Evolutionary conservation across 2,329 filamentous ascomycete species (phyloP), one percentile per base, ranked within the genome.

Genomic region (Aspergillus latus): DNA sequence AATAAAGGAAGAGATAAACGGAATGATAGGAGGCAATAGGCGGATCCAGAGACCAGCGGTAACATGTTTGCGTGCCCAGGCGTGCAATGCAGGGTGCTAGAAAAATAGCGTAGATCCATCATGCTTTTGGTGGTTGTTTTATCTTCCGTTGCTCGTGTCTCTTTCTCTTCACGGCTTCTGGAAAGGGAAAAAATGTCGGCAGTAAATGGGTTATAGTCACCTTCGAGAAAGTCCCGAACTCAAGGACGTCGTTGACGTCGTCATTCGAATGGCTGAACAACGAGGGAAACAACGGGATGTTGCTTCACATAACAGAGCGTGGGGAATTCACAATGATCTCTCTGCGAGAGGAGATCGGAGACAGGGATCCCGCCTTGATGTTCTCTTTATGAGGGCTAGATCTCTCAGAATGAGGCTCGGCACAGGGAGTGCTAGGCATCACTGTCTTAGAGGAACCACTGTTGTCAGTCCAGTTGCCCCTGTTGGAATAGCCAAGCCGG

Each of bases 341-440:
- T 64, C 74, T 73, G 56, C 72, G 70, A 11, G 73, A 72, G 11
- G 73, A 70, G 28, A 69, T 65, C 4, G 74, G 74, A 10, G 74
- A 76, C 42, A 67, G 53, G 32, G 73, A 74, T 11, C 68, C 72
- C 13, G 72, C 63, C 53, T 70, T 69, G 58, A 69, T 63, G 32
- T 69, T 71, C 49, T 73, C 70, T 60, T 76, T 78, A 30, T 69
- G 70, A n/a, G 75, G 72, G 57, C 70, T 78, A 28, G 72, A 72
- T 50, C 71, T 70, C 46, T 70, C 70, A 10, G 74, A 70, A 48
- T 67, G 69, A 48, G 63, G 62, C 28, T 72, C 67, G 26, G 59
- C 59, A 48, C 58, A 60, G 15, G 70, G 64, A 11, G 70, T 66
- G 34, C 65, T 63, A 0, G 74, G 69, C 29, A 73, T 60, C 30